A percentile compares a stretch with the other conserved stretches of the same genome.
Evolutionary conservation across 495 filamentous ascomycete species (phyloP).

Genomic region (Aspergillus incahuasiensis): DNA sequence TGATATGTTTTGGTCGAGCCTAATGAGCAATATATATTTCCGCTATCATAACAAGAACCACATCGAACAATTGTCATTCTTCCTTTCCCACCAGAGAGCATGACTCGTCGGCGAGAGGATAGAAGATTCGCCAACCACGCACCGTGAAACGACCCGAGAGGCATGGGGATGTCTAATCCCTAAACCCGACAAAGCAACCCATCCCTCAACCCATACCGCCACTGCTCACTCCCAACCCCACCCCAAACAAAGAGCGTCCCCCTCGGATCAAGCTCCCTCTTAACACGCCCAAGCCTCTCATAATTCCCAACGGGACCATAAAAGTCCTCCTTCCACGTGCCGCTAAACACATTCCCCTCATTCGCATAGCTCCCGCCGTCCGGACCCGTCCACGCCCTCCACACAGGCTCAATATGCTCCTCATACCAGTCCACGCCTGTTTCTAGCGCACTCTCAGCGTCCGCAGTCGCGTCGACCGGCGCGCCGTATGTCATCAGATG

Average conservation of each 20-base stretch:
- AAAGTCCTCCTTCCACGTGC: constrained; percentile 55
- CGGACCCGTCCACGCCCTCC: constrained; percentile 23
- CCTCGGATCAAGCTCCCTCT: constrained; percentile 49
- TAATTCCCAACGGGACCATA: constrained; percentile 47
- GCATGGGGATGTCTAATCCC: no score
- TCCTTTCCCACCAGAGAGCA: no score
- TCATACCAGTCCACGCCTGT: constrained; percentile 8
- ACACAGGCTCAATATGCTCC: constrained; percentile 15
- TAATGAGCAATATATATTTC: no score
- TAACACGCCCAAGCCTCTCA: constrained; percentile 38
- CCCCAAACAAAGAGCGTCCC: constrained; percentile 34
- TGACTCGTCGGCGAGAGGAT: no score
- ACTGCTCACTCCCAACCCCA: constrained; percentile 22
- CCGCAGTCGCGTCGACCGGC: constrained; percentile 7
- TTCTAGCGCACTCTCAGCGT: neutral
- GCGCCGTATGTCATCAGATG: constrained; percentile 18
- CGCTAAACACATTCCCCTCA: constrained; percentile 10
- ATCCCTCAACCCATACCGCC: constrained; percentile 20
- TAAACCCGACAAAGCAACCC: constrained; percentile 15
- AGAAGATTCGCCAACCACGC: no score
- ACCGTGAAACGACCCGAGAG: no score
- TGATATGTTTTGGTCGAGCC: no score
- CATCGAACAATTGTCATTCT: no score
- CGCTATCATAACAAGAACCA: no score
- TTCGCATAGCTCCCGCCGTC: neutral